Base-by-base conservation (phyloP, 2,329 filamentous ascomycete genomes). In the Knufia fluminis region DNA sequence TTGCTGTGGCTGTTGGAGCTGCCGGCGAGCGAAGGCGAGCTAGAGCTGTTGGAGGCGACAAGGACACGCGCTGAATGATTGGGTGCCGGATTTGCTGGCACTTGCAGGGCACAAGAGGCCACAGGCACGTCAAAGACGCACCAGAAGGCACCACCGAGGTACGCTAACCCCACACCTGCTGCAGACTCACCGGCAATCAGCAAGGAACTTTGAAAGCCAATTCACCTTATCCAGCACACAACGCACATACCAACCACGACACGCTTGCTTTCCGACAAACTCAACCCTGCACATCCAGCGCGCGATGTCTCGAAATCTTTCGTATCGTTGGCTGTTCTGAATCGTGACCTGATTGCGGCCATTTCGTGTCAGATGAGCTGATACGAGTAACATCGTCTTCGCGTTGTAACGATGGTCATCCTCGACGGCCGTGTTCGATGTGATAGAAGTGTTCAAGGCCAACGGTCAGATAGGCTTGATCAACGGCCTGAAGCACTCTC, bases 271-370 rank as follows among this genome's bases (percentile, higher is more conserved):
- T 17, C 33, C 33, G 33, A 36, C 6, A 14, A 36, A 17, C 33
- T 36, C 16, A 36, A 36, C 33, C 33, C 33, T 36, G n/a, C 24
- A 23, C 3, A 32, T 19, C 23, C 8, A 14, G 31, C 33, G 26
- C 44, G 33, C 33, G 44, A 38, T 46, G 44, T 46, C 31, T 46
- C 32, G 20, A 38, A 46, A 39, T 14, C 4, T 38, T 24, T 39
- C 2, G 44, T 46, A 39, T 39, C 44, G 44, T 46, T 46, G 44
- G 44, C 44, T 38, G 31, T 46, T 46, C 42, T 16, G 28, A 36
- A 10, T 3, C 44, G 20, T 23, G 44, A 26, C 44, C 44, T 24
- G 32, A 46, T 17, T 38, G 9, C 20, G 44, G 33, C 44, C 44
- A 46, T 10, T 38, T 36, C 17, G 9, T 38, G 44, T 46, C 44